A percentile compares a stretch with the other conserved stretches of the same genome.
Evolutionary conservation across 805 yeast species (phyloP).

Genomic region (Lachancea lanzarotensis): DNA sequence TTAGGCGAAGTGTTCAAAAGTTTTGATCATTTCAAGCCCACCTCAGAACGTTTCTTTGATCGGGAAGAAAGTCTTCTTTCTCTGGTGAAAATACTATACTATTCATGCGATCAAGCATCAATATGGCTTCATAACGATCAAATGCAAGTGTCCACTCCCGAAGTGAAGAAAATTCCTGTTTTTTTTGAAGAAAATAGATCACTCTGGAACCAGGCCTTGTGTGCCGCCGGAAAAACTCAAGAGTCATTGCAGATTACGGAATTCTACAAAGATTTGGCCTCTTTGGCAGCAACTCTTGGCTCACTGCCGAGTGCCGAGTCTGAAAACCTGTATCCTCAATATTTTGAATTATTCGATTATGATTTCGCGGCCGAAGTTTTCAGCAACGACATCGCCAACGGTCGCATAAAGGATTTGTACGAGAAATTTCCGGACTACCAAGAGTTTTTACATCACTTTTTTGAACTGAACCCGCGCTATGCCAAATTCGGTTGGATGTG

Average conservation of each 20-base stretch:
- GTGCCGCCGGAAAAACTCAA: conserved; percentile 42
- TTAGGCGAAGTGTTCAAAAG: conserved; percentile 38
- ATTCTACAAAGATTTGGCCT: conserved; percentile 54
- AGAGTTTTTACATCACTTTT: conserved; percentile 44
- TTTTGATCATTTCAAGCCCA: conserved; percentile 23
- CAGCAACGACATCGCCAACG: conserved; percentile 46
- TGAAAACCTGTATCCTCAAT: conserved; percentile 43
- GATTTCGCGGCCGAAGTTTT: conserved; percentile 62
- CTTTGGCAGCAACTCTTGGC: conserved; percentile 45
- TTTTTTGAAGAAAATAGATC: conserved; percentile 24
- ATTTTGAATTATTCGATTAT: conserved; percentile 58
- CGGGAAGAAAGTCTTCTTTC: conserved; percentile 26
- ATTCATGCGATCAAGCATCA: conserved; percentile 31
- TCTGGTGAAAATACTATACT: conserved; percentile 39
- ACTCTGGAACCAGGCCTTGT: conserved; percentile 55
- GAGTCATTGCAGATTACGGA: conserved; percentile 62
- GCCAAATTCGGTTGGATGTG: conserved; percentile 68
- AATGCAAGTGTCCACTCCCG: conserved; percentile 14
- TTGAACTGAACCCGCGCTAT: conserved; percentile 40
- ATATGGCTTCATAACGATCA: conserved; percentile 29
- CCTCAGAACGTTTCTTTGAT: conserved; percentile 6
- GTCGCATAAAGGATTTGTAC: conserved; percentile 48
- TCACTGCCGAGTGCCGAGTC: conserved; percentile 39
- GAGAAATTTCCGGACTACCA: conserved; percentile 50
- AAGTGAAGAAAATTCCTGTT: conserved; percentile 29